These are phyloP conservation scores for Aspergillus vadensis DNA, from an alignment of 2,329 filamentous ascomycete species.

Conservation along the genomic window DNA sequence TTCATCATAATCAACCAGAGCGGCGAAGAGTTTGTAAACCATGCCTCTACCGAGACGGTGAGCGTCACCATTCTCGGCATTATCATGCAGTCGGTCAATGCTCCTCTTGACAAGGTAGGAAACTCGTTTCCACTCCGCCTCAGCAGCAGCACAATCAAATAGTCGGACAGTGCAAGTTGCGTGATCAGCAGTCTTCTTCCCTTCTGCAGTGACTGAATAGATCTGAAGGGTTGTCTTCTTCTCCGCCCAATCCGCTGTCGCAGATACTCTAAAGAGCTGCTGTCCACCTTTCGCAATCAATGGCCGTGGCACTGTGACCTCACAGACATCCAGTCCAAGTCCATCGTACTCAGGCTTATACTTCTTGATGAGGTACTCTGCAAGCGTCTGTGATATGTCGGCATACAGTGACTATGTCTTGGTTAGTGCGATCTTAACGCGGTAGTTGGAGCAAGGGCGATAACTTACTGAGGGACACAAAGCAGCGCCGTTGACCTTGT, in stretches of 20 bases:
- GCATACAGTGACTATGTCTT: slow-evolving; percentile 35
- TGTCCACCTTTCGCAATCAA: slow-evolving; percentile 57
- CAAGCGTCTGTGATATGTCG: slow-evolving; percentile 41
- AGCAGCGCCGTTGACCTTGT: slow-evolving; percentile 40
- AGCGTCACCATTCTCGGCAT: slow-evolving; percentile 65
- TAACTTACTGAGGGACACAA: slow-evolving; percentile 38
- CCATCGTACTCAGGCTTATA: slow-evolving; percentile 37
- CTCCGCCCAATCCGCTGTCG: slow-evolving; percentile 39
- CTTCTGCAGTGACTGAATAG: slow-evolving; percentile 41
- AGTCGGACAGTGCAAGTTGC: slow-evolving; percentile 39
- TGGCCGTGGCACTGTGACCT: slow-evolving; percentile 48
- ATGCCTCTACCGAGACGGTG: slow-evolving; percentile 74
- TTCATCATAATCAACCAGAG: slow-evolving; percentile 58
- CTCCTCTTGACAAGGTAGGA: slow-evolving; percentile 65
- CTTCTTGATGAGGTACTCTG: slow-evolving; percentile 36
- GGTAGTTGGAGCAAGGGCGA: neutral
- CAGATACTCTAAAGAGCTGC: slow-evolving; percentile 41
- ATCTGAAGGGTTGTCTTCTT: slow-evolving; percentile 35
- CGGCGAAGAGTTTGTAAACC: slow-evolving; percentile 73
- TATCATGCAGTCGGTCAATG: slow-evolving; percentile 60
- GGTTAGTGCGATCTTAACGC: slow-evolving; percentile 1
- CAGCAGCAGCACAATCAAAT: slow-evolving; percentile 30
- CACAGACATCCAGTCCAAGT: slow-evolving; percentile 36
- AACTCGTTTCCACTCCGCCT: slow-evolving; percentile 28
- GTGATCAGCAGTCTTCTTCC: slow-evolving; percentile 42